Evolutionary conservation across 495 filamentous ascomycete species (phyloP), one percentile per base, ranked within the genome.

Genomic region (Cercophora scortea): DNA sequence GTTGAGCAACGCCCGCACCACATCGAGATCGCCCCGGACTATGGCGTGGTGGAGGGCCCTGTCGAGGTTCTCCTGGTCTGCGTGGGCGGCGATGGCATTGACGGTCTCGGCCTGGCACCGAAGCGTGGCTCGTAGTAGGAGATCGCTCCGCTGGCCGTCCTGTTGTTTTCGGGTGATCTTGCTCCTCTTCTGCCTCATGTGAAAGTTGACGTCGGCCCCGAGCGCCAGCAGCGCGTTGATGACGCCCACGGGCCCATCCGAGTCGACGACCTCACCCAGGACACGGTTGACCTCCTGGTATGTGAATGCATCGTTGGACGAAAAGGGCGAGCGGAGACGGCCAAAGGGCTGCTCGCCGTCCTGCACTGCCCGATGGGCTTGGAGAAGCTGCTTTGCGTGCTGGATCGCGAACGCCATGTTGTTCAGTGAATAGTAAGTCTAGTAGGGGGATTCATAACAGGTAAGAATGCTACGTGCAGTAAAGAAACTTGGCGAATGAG

Each of bases 191-290:
- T 54, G 42, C 6, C 61, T 55, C 13, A 50, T 51, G 42, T 50
- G 44, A 45, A 65, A 67, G 55, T 67, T 67, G 53, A 67, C 55
- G 39, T 67, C 64, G 44, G 60, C 64, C 0, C 64, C 64, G 15
- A 67, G 56, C 8, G 54, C 39, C 19, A 67, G 45, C 8, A 67
- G 45, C 6, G 62, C 62, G 39, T 55, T 61, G 50, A 65, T 53
- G 10, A 67, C 49, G 10, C 63, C 58, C 16, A 61, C 44, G 0
- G 62, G 55, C 8, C 60, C 64, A 13, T 67, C 60, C 2, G 51
- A 18, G 11, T 65, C 62, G 18, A 67, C 48, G 8, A 63, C 58
- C 40, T 62, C 56, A 15, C 53, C 50, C 13, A 67, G 45, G 19
- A 65, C 64, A 7, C 56, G 50, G 54, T 67, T 67, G n/a, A 61